Base-by-base conservation (phyloP, 139 green algal genomes). In the Chlamydomonas schloesseri region DNA sequence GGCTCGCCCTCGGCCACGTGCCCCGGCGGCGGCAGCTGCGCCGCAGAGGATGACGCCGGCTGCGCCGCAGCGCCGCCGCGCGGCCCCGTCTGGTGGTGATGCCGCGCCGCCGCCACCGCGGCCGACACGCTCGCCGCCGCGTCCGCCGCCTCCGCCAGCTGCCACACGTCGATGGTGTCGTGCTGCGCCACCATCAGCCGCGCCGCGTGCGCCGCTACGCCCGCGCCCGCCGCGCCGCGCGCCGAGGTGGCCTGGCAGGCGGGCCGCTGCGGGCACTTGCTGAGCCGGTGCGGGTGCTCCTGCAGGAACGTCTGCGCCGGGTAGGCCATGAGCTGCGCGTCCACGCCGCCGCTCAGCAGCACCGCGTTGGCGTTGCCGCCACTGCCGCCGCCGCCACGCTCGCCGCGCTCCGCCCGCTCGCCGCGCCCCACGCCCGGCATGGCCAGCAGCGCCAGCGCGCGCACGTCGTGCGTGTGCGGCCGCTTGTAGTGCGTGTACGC, bases 401-500 rank as follows among this genome's bases (percentile, higher is more conserved):
- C 42, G 42, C 42, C 42, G 6, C 42, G 42, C 42, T 50, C 42
- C 6, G 6, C 42, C 6, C 42, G 42, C 42, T 50, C 42, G n/a
- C 65, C 47, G 37, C 77, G 78, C 53, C 71, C 73, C 33, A 57
- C 57, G 23, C 82, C 73, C 2, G 24, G 42, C 31, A 77, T 31
- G 28, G 47, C 21, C 68, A 94, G 81, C 62, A 97, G 83, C 0
- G 83, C 90, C 83, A 99, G 81, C 26, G 94, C 90, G 14, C 95
- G 90, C 53, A 91, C 95, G 79, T 99, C 97, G 88, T 99, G 96
- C 0, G 92, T 95, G 94, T 99, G 97, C 0, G 96, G 91, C 10
- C 94, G 89, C 89, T 97, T 96, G 75, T 90, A 90, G 46, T 94
- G 90, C 9, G 96, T 82, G 89, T 95, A 97, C 21, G 90, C 91